Evolutionary conservation across 169 alveolate species (phyloP).

Genomic region (Theileria orientalis): DNA sequence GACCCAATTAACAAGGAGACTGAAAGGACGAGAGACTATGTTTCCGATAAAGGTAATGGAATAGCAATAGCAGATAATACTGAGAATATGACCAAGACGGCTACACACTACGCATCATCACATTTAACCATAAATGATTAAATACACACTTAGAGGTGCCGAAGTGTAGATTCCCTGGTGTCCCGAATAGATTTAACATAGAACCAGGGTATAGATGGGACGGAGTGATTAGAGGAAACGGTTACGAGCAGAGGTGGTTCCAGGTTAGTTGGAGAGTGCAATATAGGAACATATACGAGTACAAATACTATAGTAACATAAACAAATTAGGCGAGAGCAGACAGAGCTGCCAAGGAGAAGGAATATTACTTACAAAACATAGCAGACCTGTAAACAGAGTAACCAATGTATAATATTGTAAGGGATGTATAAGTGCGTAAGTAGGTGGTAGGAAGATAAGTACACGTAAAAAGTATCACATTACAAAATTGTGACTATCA

Average conservation of each 20-base stretch:
- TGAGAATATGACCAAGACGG: neutral
- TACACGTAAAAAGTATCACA: too few relatives aligned
- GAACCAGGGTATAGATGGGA: slow-evolving; percentile 95
- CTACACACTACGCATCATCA: neutral
- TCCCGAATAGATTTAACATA: slow-evolving; percentile 88
- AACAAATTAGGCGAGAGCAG: slow-evolving; percentile 27
- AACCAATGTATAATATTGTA: too few relatives aligned
- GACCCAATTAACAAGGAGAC: slow-evolving; percentile 42
- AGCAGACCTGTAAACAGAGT: slow-evolving; percentile 53
- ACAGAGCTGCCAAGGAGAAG: slow-evolving; percentile 25
- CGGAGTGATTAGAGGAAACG: slow-evolving; percentile 93
- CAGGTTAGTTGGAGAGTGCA: slow-evolving; percentile 15
- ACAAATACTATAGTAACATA: neutral
- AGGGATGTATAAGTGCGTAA: too few relatives aligned
- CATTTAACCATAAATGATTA: neutral
- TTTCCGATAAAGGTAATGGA: too few relatives aligned
- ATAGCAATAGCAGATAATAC: too few relatives aligned
- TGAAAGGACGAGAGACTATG: neutral
- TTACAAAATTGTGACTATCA: too few relatives aligned
- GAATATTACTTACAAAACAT: slow-evolving; percentile 37
- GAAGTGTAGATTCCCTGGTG: slow-evolving; percentile 82
- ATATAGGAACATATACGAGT: neutral
- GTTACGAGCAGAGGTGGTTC: slow-evolving; percentile 85
- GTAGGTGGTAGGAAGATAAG: too few relatives aligned
- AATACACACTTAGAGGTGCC: slow-evolving; percentile 61